Evolutionary conservation across 306 rosid genomes (phyloP), one percentile per base, ranked within the genome.

Genomic region (Bauhinia variegata): DNA sequence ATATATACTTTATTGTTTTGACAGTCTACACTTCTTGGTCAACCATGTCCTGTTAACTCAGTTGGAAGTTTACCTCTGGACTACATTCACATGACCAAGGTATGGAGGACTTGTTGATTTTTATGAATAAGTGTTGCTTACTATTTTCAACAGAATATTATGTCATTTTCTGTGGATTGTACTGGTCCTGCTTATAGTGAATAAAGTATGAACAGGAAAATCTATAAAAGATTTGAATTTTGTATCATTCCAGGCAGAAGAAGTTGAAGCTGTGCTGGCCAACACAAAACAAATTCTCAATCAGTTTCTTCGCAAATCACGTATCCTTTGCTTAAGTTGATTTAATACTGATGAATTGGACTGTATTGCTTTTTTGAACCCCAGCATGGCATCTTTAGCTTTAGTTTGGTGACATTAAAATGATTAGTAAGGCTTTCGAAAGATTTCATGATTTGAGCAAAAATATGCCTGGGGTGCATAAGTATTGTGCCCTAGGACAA

Each of bases 1-100:
- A 78, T 30, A 82, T 66, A 36, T 72, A 37, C 48, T 74, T 55
- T 49, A 70, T 75, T 68, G 66, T 66, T 78, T 42, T 84, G 71
- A 63, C 88, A 91, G 97, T 88, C 97, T 48, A 88, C 97, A 7
- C 87, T 88, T 75, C 84, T 91, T 11, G 97, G 97, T 51, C 78
- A 80, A 71, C 89, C 97, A 11, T 84, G 97, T 64, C 97, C 97
- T 48, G 89, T 84, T 46, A 91, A 91, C 60, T 91, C 97, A 16
- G 96, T 91, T 60, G 97, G 97, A 68, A 84, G 88, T 86, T 75
- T 91, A 75, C 97, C 96, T 30, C 79, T 79, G 50, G 87, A 91
- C 60, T 91, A 91, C 66, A 39, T 91, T 43, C 63, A 86, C 80
- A 65, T 88, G 84, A 73, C 55, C 68, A 69, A 91, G 97, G 97